phyloP scores from a whole-genome alignment of 2,329 filamentous ascomycete genomes.

The Celoporthe dispersa region DNA sequence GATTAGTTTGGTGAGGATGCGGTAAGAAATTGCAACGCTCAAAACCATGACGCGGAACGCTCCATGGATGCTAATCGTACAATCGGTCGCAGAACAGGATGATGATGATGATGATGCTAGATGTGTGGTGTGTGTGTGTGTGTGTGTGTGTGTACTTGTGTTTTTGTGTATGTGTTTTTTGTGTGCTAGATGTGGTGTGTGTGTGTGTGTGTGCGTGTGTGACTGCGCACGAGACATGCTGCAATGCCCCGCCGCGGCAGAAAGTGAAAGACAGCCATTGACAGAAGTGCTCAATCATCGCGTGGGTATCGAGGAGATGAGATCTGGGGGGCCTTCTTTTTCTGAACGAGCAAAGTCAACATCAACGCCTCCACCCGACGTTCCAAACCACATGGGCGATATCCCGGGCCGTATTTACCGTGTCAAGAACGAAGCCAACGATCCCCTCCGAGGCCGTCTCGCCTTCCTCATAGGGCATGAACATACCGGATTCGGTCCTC shows the following conservation, averaged over 20 bases:
- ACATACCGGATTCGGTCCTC: conserved; percentile 84
- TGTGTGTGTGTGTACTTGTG: not conserved
- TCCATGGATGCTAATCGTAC: conserved; percentile 27
- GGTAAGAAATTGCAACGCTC: conserved; percentile 22
- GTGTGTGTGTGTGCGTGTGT: not conserved
- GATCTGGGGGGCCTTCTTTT: conserved; percentile 32
- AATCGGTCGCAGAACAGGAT: conserved; percentile 26
- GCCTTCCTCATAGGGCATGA: conserved; percentile 83
- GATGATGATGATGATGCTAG: conserved; percentile 15
- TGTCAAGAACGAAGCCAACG: conserved; percentile 80
- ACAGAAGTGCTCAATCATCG: conserved; percentile 18
- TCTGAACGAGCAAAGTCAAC: conserved; percentile 38
- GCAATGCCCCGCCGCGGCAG: conserved; percentile 17
- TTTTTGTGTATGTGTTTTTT: not conserved
- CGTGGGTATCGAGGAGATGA: conserved; percentile 19
- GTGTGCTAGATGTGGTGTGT: too few species aligned
- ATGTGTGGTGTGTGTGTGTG: not conserved
- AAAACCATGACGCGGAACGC: conserved; percentile 19
- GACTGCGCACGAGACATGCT: conserved; percentile 16
- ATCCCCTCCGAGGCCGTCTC: conserved; percentile 68
- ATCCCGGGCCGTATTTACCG: conserved; percentile 73
- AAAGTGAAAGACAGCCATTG: conserved; percentile 12
- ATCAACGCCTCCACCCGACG: conserved; percentile 65
- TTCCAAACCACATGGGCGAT: conserved; percentile 76
- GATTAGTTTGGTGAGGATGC: conserved; percentile 10